Base-by-base conservation (phyloP, 106 monocot genomes). In the Xerophyta viscosa region DNA sequence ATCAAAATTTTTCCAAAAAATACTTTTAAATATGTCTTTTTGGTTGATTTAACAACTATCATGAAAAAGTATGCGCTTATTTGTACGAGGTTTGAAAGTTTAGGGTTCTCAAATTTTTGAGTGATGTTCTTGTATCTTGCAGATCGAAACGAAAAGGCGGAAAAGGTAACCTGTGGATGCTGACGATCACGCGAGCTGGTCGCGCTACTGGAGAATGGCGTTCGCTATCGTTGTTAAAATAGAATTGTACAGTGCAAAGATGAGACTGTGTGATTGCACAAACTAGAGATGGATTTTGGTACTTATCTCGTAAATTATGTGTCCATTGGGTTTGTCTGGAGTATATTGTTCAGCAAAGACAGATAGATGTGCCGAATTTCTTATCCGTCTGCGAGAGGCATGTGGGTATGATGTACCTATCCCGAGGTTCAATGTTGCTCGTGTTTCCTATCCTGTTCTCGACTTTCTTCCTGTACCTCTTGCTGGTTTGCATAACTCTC, bases 191-290 rank as follows among this genome's bases (percentile, higher is more conserved):
- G 9, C 54, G 17, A 20, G 15, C 20, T 20, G 54, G 3, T 20
- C 24, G 20, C 8, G 46, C n/a, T 46, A 46, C 31, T 54, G 8
- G 1, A 20, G 31, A 36, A 25, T 3, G 50, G 23, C 11, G 21
- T 12, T 24, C 21, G 11, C 23, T 23, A 54, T 54, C 36, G 54
- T 54, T 54, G 54, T 36, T 11, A 54, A 31, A 51, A 61, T 69
- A 60, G 61, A 46, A 69, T 27, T 69, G 69, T 69, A 69, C 69
- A 69, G 69, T 36, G 44, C 60, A 69, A 52, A 60, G 45, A 53
- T 49, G 27, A 67, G 37, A 67, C 57, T 58, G 50, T 50, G n/a
- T n/a, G n/a, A n/a, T n/a, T 49, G 54, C 55, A 54, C 45, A 65
- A 37, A 39, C 10, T 12, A 10, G 1, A 64, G 19, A 1, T 19